Evolutionary conservation across 2,329 filamentous ascomycete genomes (phyloP).

Genomic region (Gyromitra esculenta): DNA sequence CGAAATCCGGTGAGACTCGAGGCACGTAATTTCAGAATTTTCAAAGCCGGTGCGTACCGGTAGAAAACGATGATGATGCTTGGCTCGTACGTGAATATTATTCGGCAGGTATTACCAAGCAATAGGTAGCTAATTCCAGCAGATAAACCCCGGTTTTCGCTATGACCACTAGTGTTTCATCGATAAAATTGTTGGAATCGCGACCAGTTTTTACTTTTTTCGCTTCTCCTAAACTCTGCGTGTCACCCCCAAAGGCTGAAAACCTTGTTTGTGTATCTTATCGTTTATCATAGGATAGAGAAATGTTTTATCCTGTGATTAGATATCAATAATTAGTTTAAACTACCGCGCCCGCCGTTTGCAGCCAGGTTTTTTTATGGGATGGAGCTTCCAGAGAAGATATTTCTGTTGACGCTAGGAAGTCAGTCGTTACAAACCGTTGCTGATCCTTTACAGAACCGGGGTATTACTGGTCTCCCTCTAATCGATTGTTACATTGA

Average conservation of each 20-base stretch:
- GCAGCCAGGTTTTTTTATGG: neutral
- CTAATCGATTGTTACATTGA: neutral
- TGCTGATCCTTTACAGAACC: constrained; percentile 6
- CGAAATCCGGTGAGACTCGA: neutral
- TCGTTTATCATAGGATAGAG: constrained; percentile 16
- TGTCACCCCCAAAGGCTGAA: neutral
- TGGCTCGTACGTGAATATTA: neutral
- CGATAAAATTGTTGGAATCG: constrained; percentile 26
- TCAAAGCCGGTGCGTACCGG: neutral
- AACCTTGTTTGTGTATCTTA: constrained; percentile 22
- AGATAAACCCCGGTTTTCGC: constrained; percentile 32
- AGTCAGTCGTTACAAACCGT: neutral
- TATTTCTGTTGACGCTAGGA: neutral
- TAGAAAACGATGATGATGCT: neutral
- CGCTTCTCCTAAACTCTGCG: constrained; percentile 27
- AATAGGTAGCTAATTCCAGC: neutral
- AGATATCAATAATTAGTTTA: constrained; percentile 6
- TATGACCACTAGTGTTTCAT: constrained; percentile 38
- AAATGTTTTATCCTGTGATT: constrained; percentile 2
- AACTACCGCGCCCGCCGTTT: neutral
- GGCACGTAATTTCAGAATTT: constrained; percentile 13
- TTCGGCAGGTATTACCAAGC: constrained; percentile 11
- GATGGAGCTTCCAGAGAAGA: neutral
- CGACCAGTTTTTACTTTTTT: constrained; percentile 34
- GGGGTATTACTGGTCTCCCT: constrained; percentile 6